Evolutionary conservation across 2,329 filamentous ascomycete species (phyloP), one percentile per base, ranked within the genome.

Genomic region (Aphanocladium album): DNA sequence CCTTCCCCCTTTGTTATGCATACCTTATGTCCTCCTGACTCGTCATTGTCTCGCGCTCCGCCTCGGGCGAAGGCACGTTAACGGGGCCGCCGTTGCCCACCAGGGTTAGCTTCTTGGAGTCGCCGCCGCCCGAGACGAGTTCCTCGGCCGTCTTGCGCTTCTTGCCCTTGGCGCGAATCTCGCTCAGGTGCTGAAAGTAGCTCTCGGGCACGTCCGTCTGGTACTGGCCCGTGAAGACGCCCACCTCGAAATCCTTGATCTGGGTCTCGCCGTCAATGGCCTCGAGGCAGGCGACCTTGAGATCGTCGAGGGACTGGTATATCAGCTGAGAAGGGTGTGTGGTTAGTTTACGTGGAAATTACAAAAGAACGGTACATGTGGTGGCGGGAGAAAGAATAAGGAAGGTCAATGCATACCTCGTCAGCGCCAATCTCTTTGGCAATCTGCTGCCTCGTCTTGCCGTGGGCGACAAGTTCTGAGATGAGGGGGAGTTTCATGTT

Each of bases 201-300:
- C 83, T 87, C 7, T 87, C 82, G 1, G 88, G 84, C 1, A 97
- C 89, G 0, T 86, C 85, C 0, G 93, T 97, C 63, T 90, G 81
- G 74, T 97, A 97, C 64, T 87, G 85, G 50, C 93, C 93, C 70
- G 87, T 91, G 77, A 98, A 97, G 9, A 97, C 93, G 58, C 93
- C 93, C 2, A 96, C 87, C 71, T 98, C 93, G 66, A 97, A 97
- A 60, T 88, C 79, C 9, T 79, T 79, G 67, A 83, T 71, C 39
- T 74, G 72, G 37, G 78, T 76, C 63, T 83, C 75, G 60, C 82
- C 77, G 55, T 86, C 82, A 63, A 85, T 87, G 4, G 90, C 83
- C 66, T 91, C 87, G 1, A 86, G 82, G 70, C 93, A 97, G 0
- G 92, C 86, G 33, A 82, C 85, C 70, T 89, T 88, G n/a, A 98